Conservation (phyloP, 768 basidiomycete species). For the Mycena crocata region DNA sequence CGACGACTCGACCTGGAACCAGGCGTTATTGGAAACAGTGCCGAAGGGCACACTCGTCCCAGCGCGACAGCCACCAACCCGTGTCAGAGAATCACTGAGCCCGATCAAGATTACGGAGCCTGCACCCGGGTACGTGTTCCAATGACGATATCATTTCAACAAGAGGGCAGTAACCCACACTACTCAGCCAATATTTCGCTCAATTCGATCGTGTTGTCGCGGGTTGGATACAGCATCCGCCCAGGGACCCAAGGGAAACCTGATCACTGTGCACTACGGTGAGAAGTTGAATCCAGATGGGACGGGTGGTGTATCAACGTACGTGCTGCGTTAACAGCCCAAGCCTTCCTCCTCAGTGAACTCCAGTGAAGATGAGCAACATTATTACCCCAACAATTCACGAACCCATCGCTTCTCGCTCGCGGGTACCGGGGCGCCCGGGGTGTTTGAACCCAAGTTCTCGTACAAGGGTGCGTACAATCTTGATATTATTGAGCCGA, state of each 20-base stretch:
- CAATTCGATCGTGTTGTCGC: slow-evolving; percentile 41
- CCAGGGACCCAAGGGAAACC: slow-evolving; percentile 36
- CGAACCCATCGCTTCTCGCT: slow-evolving; percentile 40
- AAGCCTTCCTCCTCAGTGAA: not conserved
- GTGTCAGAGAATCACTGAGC: slow-evolving; percentile 34
- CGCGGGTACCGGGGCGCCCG: slow-evolving; percentile 35
- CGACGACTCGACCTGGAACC: slow-evolving; percentile 32
- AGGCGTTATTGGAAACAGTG: slow-evolving; percentile 30
- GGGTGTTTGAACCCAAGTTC: slow-evolving; percentile 37
- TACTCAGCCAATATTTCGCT: slow-evolving; percentile 33
- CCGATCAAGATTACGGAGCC: slow-evolving; percentile 39
- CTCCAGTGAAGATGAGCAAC: slow-evolving; percentile 17
- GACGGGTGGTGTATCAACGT: slow-evolving; percentile 20
- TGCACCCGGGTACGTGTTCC: slow-evolving; percentile 27
- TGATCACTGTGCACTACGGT: slow-evolving; percentile 43
- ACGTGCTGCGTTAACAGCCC: not conserved
- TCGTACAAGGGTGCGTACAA: slow-evolving; percentile 34
- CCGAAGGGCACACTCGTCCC: slow-evolving; percentile 37
- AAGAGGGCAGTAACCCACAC: too few relatives aligned
- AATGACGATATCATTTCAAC: not conserved
- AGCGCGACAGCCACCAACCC: slow-evolving; percentile 40
- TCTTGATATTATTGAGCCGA: not conserved
- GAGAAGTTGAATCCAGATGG: slow-evolving; percentile 41
- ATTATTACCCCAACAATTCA: slow-evolving; percentile 38
- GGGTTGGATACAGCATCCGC: slow-evolving; percentile 41